Conservation (phyloP, 345 rosid species). For the Cardamine occulta region DNA sequence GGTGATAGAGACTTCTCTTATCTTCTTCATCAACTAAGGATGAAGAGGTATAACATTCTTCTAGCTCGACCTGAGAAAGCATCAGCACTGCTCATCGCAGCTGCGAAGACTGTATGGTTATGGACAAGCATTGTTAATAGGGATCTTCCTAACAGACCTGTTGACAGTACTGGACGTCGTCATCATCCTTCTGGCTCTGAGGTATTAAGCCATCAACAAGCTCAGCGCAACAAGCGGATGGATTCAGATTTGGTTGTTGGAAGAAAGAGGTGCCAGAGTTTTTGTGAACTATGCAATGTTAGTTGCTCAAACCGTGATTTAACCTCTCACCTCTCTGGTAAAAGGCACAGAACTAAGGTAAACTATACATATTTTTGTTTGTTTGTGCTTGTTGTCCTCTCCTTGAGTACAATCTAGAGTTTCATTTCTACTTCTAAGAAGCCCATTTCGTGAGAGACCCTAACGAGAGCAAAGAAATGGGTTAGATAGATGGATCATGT, state of each 20-base stretch:
- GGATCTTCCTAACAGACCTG: constrained; percentile 49
- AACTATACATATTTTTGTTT: background rate
- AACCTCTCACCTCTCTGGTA: constrained; percentile 9
- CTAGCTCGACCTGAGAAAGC: constrained; percentile 60
- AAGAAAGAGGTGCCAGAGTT: constrained; percentile 8
- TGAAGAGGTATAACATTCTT: constrained; percentile 79
- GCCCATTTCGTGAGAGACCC: too few relatives aligned
- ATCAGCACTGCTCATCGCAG: constrained; percentile 63
- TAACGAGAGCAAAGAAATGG: background rate
- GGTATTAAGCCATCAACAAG: constrained; percentile 31
- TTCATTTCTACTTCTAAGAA: too few relatives aligned
- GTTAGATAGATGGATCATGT: background rate
- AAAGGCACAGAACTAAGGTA: constrained; percentile 29
- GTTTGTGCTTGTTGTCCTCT: background rate
- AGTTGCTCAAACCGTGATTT: constrained; percentile 44
- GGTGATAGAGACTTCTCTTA: constrained; percentile 80
- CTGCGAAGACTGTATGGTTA: constrained; percentile 75
- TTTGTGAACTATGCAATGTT: constrained; percentile 55
- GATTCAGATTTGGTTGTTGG: constrained; percentile 1
- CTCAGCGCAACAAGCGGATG: constrained; percentile 41
- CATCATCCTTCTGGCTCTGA: constrained; percentile 23
- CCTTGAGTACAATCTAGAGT: too few relatives aligned
- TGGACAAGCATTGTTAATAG: constrained; percentile 75
- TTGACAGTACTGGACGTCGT: constrained; percentile 28
- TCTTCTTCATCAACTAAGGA: constrained; percentile 76